Base-by-base conservation (phyloP, 805 yeast species). In the Myxozyma udenii region DNA sequence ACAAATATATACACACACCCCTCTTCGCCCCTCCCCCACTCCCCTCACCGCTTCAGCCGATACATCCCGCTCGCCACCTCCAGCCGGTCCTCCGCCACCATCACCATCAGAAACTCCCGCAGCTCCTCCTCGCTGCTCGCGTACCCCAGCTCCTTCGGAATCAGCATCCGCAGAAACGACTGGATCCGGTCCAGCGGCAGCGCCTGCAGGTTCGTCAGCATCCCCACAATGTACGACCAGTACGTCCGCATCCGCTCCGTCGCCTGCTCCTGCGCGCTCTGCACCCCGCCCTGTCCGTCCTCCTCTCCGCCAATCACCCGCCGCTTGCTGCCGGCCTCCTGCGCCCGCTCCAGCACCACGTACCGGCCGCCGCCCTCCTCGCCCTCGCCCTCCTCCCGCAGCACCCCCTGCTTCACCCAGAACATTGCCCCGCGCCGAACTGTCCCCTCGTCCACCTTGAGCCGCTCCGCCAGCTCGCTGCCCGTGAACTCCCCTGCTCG, bases 391-490 rank as follows among this genome's bases (percentile, higher is more conserved):
- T 70, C 65, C 41, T 75, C 75, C 2, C 66, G 53, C 3, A 90
- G 60, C 0, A 88, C 79, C 0, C 78, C 79, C 42, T 76, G 67
- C 19, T 75, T 71, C 1, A 78, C 76, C 97, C 97, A 90, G 62
- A 76, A 87, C 3, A 67, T 54, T 4, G 83, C 58, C 0, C 76
- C 70, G 1, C 66, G 66, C 2, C 60, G 61, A 0, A 77, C 80
- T 14, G 68, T 44, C 14, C 71, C 70, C 2, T 69, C 64, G 1
- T 72, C 66, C 74, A 84, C 74, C 2, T 71, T 68, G 16, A 83
- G 66, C 12, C 61, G 54, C 41, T 58, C 57, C 18, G 62, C 52
- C 2, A 80, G 64, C 3, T 70, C 65, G 5, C 62, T 67, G 3
- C 73, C 50, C 0, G 76, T 58, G 2, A 74, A 44, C 4, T 68